These are phyloP conservation scores for Candida gigantensis DNA, from an alignment of 1,139 yeast species.

Conservation along the genomic window DNA sequence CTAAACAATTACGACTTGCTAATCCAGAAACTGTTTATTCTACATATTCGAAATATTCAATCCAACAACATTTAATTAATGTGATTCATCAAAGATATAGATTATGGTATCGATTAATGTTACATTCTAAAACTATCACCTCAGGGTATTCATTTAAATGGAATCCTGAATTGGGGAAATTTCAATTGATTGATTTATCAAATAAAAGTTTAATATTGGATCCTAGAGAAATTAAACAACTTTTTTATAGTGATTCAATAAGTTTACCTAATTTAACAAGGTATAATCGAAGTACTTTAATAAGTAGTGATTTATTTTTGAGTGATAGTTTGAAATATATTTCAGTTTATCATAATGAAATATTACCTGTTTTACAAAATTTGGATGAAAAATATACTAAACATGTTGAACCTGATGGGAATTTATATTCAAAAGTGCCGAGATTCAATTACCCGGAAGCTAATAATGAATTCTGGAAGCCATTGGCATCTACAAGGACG, in stretches of 20 bases:
- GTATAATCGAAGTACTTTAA: constrained; percentile 37
- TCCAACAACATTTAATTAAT: constrained; percentile 40
- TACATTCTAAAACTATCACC: constrained; percentile 25
- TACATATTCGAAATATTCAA: constrained; percentile 44
- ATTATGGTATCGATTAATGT: constrained; percentile 38
- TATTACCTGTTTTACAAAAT: constrained; percentile 33
- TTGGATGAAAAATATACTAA: constrained; percentile 32
- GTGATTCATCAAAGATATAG: constrained; percentile 42
- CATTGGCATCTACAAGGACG: constrained; percentile 25
- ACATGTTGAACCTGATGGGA: constrained; percentile 24
- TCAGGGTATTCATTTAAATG: constrained; percentile 35
- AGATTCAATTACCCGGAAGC: constrained; percentile 32
- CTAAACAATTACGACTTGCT: constrained; percentile 37
- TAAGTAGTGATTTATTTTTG: constrained; percentile 41
- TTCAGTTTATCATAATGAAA: constrained; percentile 43
- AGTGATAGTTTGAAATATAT: constrained; percentile 38
- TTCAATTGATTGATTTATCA: constrained; percentile 32
- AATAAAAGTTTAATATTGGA: constrained; percentile 29
- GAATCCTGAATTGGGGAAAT: constrained; percentile 40
- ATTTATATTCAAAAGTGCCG: constrained; percentile 33
- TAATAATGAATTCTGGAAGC: constrained; percentile 30
- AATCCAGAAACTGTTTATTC: constrained; percentile 46
- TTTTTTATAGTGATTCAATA: constrained; percentile 34
- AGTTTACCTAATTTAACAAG: constrained; percentile 31
- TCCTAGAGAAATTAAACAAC: constrained; percentile 33